Percentiles rank a stretch among this genome's conserved stretches.
Evolutionary conservation across 345 rosid genomes (phyloP).

Genomic region (Syzygium aromaticum): DNA sequence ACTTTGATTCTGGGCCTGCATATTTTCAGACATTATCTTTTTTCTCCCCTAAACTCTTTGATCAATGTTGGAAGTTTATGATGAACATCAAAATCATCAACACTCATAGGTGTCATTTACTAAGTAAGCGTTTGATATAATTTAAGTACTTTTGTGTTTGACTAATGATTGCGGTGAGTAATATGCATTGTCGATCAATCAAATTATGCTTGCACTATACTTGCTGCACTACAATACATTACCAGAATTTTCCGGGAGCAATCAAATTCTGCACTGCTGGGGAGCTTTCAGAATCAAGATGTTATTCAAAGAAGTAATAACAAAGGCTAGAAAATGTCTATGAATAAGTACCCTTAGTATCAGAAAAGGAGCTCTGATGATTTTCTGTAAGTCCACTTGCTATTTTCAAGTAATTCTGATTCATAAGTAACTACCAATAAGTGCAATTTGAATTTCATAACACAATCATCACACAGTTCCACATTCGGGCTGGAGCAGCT

Average conservation of each 20-base stretch:
- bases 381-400: neutral
- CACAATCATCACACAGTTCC: neutral
- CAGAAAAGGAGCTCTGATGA: too few relatives aligned
- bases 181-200: neutral
- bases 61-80: neutral
- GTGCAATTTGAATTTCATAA: neutral
- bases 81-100: neutral
- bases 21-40: neutral
- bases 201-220: neutral
- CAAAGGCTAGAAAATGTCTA: too few relatives aligned
- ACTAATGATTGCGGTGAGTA: neutral
- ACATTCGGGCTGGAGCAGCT: neutral
- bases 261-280: neutral
- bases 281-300: neutral
- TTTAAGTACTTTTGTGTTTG: neutral
- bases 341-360: too few relatives aligned
- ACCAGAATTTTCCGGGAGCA: neutral
- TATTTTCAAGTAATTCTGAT: neutral
- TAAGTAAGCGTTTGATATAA: neutral
- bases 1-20: neutral
- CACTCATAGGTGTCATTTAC: neutral
- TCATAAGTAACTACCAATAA: neutral
- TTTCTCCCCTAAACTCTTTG: neutral
- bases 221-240: neutral
- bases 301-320: neutral